A percentile compares a stretch with the other conserved stretches of the same genome.
phyloP scores from a whole-genome alignment of 2,329 filamentous ascomycete species.

The Hymenoscyphus scutula region DNA sequence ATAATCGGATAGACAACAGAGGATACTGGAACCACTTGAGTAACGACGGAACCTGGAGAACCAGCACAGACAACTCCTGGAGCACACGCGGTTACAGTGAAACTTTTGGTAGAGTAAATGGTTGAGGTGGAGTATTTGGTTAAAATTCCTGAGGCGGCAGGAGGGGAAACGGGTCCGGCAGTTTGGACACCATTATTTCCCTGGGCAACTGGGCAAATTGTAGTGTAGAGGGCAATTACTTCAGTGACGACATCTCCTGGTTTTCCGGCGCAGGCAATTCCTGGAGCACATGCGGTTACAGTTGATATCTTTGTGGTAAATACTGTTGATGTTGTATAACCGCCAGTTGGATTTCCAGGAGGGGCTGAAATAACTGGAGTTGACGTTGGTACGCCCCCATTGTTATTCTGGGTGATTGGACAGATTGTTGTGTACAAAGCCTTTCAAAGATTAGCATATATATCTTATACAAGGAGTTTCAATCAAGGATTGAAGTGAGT shows the following conservation, averaged over 20 bases:
- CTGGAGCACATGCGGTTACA: conserved; percentile 11
- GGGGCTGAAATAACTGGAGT: conserved; percentile 7
- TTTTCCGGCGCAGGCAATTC: background rate
- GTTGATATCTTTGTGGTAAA: conserved; percentile 21
- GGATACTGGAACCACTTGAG: background rate
- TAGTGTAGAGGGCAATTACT: conserved; percentile 4
- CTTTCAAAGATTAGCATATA: background rate
- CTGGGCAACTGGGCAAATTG: conserved; percentile 6
- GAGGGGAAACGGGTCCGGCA: conserved; percentile 7
- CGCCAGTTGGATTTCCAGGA: background rate
- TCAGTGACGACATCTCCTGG: conserved; percentile 1
- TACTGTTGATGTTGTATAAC: conserved; percentile 44
- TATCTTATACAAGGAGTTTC: background rate
- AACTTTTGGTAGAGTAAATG: conserved; percentile 33
- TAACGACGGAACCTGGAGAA: background rate
- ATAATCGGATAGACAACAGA: conserved; percentile 1
- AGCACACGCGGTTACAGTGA: conserved; percentile 16
- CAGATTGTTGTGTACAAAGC: conserved; percentile 39
- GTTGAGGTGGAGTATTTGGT: conserved; percentile 40
- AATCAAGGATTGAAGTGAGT: background rate
- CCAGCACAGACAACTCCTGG: background rate
- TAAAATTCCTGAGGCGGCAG: background rate
- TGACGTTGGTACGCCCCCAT: conserved; percentile 1
- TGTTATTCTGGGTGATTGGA: conserved; percentile 31
- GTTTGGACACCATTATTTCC: conserved; percentile 1